A percentile compares a stretch with the other conserved stretches of the same genome.
Evolutionary conservation across 805 yeast species (phyloP).

Genomic region (Nakazawaea populi): DNA sequence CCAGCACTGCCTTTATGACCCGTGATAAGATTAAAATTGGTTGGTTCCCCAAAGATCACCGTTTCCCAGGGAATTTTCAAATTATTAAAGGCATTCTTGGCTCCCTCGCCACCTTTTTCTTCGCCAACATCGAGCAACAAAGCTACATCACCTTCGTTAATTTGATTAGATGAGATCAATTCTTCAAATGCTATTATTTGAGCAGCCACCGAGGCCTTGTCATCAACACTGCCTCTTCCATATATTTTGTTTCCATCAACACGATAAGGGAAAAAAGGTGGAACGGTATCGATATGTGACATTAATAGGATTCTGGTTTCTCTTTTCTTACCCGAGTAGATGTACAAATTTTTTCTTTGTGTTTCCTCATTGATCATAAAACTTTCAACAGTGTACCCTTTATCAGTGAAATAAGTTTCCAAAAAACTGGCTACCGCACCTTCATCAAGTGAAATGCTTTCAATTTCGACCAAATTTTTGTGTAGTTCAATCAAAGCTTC

Average conservation of each 20-base stretch:
- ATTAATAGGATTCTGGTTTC: slow-evolving; percentile 47
- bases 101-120: slow-evolving; percentile 60
- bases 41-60: slow-evolving; percentile 72
- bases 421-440: slow-evolving; percentile 32
- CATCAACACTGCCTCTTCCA: slow-evolving; percentile 68
- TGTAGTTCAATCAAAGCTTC: slow-evolving; percentile 24
- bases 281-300: slow-evolving; percentile 70
- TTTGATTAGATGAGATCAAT: slow-evolving; percentile 28
- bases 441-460: slow-evolving; percentile 31
- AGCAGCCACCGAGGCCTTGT: slow-evolving; percentile 65
- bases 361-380: slow-evolving; percentile 26
- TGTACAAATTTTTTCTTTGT: slow-evolving; percentile 47
- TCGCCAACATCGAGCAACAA: slow-evolving; percentile 66
- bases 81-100: slow-evolving; percentile 34
- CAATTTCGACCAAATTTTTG: slow-evolving; percentile 25
- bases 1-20: slow-evolving; percentile 62
- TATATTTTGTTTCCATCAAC: slow-evolving; percentile 44
- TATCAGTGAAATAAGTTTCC: slow-evolving; percentile 27
- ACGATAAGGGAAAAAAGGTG: slow-evolving; percentile 52
- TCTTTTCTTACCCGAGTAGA: slow-evolving; percentile 41
- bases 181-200: slow-evolving; percentile 52
- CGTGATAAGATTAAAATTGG: slow-evolving; percentile 59
- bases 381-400: slow-evolving; percentile 49
- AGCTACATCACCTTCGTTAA: slow-evolving; percentile 50
- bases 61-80: slow-evolving; percentile 47